A percentile compares a stretch with the other conserved stretches of the same genome.
phyloP scores from a whole-genome alignment of 1,139 yeast species.

The Debaryomycetaceae sp. region DNA sequence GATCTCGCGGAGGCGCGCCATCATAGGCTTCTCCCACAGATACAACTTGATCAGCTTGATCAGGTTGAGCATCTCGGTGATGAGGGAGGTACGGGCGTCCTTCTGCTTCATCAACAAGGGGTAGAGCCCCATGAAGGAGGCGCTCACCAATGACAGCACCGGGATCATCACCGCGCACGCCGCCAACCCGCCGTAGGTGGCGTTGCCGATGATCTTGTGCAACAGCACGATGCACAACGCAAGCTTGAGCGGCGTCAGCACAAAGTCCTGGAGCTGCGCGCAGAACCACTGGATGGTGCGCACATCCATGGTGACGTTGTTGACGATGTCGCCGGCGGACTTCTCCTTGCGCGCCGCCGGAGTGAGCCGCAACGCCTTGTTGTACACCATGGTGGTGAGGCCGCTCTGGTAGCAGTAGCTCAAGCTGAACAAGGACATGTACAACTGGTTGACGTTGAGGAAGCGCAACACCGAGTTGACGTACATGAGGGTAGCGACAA shows the following conservation, averaged over 20 bases:
- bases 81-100: constrained; percentile 23
- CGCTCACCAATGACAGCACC: constrained; percentile 15
- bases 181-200: constrained; percentile 22
- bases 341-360: constrained; percentile 23
- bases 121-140: constrained; percentile 13
- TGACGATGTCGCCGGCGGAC: constrained; percentile 27
- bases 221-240: constrained; percentile 18
- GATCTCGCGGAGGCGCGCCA: constrained; percentile 54
- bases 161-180: constrained; percentile 21
- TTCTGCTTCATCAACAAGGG: constrained; percentile 19
- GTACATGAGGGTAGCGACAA: constrained; percentile 17
- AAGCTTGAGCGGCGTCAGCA: constrained; percentile 20
- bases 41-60: constrained; percentile 61
- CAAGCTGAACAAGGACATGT: constrained; percentile 25
- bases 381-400: constrained; percentile 20
- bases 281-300: constrained; percentile 16
- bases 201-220: constrained; percentile 20
- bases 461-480: constrained; percentile 15
- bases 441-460: constrained; percentile 18
- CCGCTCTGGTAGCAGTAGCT: constrained; percentile 24
- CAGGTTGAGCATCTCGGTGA: constrained; percentile 23
- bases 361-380: constrained; percentile 23
- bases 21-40: constrained; percentile 82
- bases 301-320: constrained; percentile 23
- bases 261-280: constrained; percentile 16